Conservation (phyloP, 805 yeast species). For the Isabelozyma heimii region DNA sequence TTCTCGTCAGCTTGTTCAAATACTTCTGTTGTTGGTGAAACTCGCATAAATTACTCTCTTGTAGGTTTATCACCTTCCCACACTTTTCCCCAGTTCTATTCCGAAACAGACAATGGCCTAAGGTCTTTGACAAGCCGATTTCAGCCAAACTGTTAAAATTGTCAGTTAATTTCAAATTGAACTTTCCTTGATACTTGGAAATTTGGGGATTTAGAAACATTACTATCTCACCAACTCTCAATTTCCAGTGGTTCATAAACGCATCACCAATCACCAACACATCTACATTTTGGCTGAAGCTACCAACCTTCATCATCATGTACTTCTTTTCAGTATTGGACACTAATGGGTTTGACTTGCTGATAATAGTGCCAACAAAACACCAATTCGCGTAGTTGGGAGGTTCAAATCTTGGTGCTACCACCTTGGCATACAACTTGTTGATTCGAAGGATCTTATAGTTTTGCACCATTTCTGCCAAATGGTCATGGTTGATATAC, state of each 20-base stretch:
- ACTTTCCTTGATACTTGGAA: slow-evolving; percentile 31
- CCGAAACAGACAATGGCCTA: slow-evolving; percentile 62
- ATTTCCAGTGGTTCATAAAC: slow-evolving; percentile 68
- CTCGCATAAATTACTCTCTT: slow-evolving; percentile 58
- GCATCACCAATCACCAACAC: slow-evolving; percentile 66
- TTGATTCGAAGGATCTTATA: slow-evolving; percentile 57
- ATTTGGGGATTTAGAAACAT: slow-evolving; percentile 75
- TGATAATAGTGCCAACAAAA: slow-evolving; percentile 65
- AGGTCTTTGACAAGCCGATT: slow-evolving; percentile 66
- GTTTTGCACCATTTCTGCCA: slow-evolving; percentile 41
- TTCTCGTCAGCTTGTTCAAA: slow-evolving; percentile 55
- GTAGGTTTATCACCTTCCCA: slow-evolving; percentile 54
- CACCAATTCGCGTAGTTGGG: slow-evolving; percentile 78
- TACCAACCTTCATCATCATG: slow-evolving; percentile 62
- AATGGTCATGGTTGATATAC: slow-evolving; percentile 36
- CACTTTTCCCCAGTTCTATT: slow-evolving; percentile 54
- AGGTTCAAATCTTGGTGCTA: slow-evolving; percentile 65
- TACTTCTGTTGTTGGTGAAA: slow-evolving; percentile 65
- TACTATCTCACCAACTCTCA: slow-evolving; percentile 70
- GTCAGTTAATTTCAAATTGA: slow-evolving; percentile 56
- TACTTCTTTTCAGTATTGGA: slow-evolving; percentile 44
- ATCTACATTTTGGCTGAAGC: slow-evolving; percentile 59
- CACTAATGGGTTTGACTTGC: slow-evolving; percentile 52
- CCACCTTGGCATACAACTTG: slow-evolving; percentile 60
- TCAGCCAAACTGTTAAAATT: slow-evolving; percentile 58